phyloP scores from a whole-genome alignment of 805 yeast species.

The Hanseniaspora lindneri region DNA sequence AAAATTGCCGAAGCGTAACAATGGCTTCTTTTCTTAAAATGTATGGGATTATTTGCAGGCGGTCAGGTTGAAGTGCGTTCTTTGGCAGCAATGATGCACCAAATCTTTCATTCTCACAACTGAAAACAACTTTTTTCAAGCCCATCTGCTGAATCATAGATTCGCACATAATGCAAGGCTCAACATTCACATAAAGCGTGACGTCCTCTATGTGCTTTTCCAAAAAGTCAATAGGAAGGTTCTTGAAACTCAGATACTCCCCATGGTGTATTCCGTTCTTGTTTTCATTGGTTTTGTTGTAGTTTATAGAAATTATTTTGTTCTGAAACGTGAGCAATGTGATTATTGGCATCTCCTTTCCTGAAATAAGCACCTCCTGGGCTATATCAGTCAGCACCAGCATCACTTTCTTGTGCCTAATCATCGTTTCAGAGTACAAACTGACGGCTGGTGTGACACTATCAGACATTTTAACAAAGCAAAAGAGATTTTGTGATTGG shows the following conservation, averaged over 20 bases:
- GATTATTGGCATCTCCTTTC: conserved; percentile 13
- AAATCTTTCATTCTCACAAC: conserved; percentile 89
- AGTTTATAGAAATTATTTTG: conserved; percentile 1
- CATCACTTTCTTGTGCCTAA: not conserved
- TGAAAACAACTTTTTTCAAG: conserved; percentile 64
- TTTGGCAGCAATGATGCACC: conserved; percentile 47
- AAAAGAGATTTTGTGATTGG: too few species aligned
- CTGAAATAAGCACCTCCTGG: conserved; percentile 3
- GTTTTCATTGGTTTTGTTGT: conserved; percentile 12
- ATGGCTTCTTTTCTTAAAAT: conserved; percentile 72
- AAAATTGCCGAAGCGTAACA: conserved; percentile 66
- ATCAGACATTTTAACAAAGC: too few species aligned
- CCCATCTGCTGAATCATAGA: conserved; percentile 74
- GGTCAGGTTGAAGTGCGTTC: conserved; percentile 18
- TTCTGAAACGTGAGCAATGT: not conserved
- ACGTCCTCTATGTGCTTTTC: conserved; percentile 30
- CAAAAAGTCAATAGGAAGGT: not conserved
- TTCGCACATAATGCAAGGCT: conserved; percentile 98
- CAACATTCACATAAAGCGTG: conserved; percentile 83
- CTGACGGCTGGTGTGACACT: too few species aligned
- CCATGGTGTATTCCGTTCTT: conserved; percentile 15
- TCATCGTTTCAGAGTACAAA: not conserved
- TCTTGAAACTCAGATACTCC: conserved; percentile 5
- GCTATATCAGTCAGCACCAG: not conserved
- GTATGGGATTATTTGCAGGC: conserved; percentile 51